A percentile compares a stretch with the other conserved stretches of the same genome.
Conservation (phyloP, 495 filamentous ascomycete genomes). For the Aspergillus ellipticus region DNA sequence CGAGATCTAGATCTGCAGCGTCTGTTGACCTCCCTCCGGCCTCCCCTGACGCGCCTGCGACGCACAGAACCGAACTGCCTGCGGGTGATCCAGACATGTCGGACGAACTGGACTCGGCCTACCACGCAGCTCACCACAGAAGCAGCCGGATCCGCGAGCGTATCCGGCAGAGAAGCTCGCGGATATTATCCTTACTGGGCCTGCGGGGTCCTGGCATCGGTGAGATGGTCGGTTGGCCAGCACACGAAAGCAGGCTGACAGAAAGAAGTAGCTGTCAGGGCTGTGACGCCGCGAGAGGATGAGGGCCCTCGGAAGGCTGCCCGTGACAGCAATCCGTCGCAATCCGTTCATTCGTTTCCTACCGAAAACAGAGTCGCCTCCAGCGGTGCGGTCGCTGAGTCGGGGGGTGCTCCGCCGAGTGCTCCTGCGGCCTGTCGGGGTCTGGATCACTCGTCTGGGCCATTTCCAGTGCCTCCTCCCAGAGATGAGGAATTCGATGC, state of each 20-base stretch:
- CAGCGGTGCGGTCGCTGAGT: neutral
- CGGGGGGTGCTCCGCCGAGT: neutral
- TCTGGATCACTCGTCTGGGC: no score
- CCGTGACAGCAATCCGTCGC: neutral
- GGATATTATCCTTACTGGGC: conserved; percentile 35
- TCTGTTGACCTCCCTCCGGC: no score
- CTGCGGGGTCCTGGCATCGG: conserved; percentile 20
- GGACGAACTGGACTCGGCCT: conserved; percentile 24
- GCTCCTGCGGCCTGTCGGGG: neutral
- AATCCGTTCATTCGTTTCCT: neutral
- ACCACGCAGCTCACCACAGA: conserved; percentile 4
- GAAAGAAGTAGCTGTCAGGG: neutral
- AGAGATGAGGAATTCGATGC: neutral
- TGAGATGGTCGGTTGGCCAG: conserved; percentile 14
- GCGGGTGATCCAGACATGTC: conserved; percentile 19
- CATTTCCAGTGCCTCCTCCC: no score
- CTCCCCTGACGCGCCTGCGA: no score
- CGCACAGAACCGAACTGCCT: neutral
- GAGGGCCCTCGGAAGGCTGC: neutral
- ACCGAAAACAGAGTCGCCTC: neutral
- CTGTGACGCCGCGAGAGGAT: neutral
- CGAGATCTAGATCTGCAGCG: no score
- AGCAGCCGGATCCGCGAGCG: conserved; percentile 20
- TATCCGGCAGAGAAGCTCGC: conserved; percentile 34
- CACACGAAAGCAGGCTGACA: no score